Conservation (phyloP, 2,329 filamentous ascomycete species). For the Mycogone perniciosa region DNA sequence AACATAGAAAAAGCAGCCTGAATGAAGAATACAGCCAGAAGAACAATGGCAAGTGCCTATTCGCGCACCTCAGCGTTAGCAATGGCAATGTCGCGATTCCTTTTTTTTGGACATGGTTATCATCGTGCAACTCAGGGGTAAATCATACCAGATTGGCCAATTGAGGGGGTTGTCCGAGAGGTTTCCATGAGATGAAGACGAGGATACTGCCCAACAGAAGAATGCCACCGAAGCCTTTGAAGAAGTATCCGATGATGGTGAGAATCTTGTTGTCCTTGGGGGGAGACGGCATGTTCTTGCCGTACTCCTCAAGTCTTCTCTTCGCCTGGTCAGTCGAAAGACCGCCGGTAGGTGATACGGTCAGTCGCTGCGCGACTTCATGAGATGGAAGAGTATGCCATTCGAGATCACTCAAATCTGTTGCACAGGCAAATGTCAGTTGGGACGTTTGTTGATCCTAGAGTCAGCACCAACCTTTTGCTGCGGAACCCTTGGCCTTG, state of each 20-base stretch:
- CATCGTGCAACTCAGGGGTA: not conserved
- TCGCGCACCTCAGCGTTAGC: not conserved
- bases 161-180: conserved; percentile 63
- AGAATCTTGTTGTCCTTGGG: conserved; percentile 54
- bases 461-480: conserved; percentile 32
- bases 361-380: conserved; percentile 54
- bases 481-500: conserved; percentile 37
- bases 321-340: conserved; percentile 53
- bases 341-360: conserved; percentile 49
- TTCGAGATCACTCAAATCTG: conserved; percentile 57
- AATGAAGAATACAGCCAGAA: conserved; percentile 62
- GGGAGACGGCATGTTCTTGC: conserved; percentile 60
- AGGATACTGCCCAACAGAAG: conserved; percentile 62
- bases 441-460: not conserved
- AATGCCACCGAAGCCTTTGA: conserved; percentile 69
- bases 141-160: conserved; percentile 51
- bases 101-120: not conserved
- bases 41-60: conserved; percentile 62
- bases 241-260: conserved; percentile 63
- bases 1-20: conserved; percentile 64
- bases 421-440: not conserved
- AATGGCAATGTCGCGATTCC: not conserved
- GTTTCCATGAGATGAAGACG: conserved; percentile 72
- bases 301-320: conserved; percentile 52
- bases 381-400: conserved; percentile 58